Evolutionary conservation across 805 yeast genomes (phyloP).

Genomic region (Lipomyces mesembrius): DNA sequence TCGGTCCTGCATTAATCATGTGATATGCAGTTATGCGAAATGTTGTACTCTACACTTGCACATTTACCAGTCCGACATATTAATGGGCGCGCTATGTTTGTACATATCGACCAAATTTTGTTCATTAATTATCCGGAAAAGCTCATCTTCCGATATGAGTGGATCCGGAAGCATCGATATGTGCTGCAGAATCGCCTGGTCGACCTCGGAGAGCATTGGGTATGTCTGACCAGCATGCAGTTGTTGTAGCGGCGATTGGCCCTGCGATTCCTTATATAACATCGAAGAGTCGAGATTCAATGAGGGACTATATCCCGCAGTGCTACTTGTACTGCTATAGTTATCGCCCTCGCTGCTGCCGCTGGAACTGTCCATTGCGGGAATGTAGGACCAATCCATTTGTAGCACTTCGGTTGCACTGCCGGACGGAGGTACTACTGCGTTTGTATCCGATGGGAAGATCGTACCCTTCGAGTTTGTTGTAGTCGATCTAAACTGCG

Average conservation of each 20-base stretch:
- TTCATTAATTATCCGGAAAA: background rate
- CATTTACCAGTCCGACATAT: background rate
- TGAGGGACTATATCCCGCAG: background rate
- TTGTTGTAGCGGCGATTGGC: background rate
- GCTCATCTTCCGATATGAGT: slow-evolving; percentile 5
- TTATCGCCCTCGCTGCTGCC: background rate
- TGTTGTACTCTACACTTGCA: background rate
- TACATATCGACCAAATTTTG: background rate
- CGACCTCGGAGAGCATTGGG: slow-evolving; percentile 1
- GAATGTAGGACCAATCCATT: background rate
- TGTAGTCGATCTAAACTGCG: background rate
- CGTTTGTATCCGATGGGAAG: background rate
- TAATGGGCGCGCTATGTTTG: background rate
- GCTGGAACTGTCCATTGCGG: background rate
- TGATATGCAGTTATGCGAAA: background rate
- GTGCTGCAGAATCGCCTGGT: background rate
- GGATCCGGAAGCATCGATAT: slow-evolving; percentile 1
- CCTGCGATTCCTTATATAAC: background rate
- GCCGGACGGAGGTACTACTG: background rate
- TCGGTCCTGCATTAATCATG: background rate
- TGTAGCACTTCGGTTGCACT: background rate
- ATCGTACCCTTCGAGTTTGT: background rate
- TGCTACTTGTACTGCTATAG: background rate
- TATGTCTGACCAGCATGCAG: background rate
- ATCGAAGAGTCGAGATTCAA: background rate